phyloP scores from a whole-genome alignment of 768 basidiomycete species.

The Calocybe cyanea region DNA sequence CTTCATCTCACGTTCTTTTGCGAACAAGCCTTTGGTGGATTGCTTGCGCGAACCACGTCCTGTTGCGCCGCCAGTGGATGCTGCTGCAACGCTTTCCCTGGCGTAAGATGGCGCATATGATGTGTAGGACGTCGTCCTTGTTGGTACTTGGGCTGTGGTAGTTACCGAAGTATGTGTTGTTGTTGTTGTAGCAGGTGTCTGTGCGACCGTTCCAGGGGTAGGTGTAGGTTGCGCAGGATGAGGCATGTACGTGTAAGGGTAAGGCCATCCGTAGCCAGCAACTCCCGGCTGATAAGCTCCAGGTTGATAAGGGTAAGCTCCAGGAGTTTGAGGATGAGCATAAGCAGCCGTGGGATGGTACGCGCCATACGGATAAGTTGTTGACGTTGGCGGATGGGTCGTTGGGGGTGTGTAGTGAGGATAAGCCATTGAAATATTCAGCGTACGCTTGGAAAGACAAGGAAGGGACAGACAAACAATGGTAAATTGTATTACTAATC shows the following conservation, averaged over 20 bases:
- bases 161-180: slow-evolving; percentile 26
- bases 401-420: slow-evolving; percentile 24
- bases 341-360: slow-evolving; percentile 52
- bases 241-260: slow-evolving; percentile 55
- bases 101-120: slow-evolving; percentile 52
- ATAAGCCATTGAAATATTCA: slow-evolving; percentile 19
- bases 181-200: slow-evolving; percentile 24
- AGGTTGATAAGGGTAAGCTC: slow-evolving; percentile 47
- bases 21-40: slow-evolving; percentile 71
- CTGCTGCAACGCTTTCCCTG: slow-evolving; percentile 44
- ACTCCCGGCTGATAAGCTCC: slow-evolving; percentile 60
- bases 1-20: slow-evolving; percentile 67
- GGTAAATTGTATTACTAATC: neutral
- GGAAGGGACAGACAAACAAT: too few species aligned
- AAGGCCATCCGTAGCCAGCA: slow-evolving; percentile 72
- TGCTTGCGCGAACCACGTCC: slow-evolving; percentile 57
- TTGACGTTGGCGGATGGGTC: slow-evolving; percentile 34
- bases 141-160: slow-evolving; percentile 20
- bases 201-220: slow-evolving; percentile 22
- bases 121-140: slow-evolving; percentile 47
- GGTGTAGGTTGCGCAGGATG: slow-evolving; percentile 13
- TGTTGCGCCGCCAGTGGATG: slow-evolving; percentile 34
- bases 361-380: slow-evolving; percentile 64
- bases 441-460: too few species aligned
- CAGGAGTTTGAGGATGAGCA: slow-evolving; percentile 37